Conservation (phyloP, 1,139 yeast species). For the Sugiyamaella grinbergsii region DNA sequence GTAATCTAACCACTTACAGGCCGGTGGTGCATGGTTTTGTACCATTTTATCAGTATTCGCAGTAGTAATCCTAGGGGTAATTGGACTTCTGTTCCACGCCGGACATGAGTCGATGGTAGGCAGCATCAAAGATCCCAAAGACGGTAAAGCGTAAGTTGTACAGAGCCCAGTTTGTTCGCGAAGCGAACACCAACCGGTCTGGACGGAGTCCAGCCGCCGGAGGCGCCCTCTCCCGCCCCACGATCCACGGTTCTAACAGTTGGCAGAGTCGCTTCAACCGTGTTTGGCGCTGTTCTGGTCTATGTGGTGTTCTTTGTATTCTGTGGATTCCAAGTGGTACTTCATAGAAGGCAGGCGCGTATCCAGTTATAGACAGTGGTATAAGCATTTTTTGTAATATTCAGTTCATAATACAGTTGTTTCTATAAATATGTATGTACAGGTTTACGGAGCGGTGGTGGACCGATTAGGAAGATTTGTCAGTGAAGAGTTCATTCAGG, state of each 20-base stretch:
- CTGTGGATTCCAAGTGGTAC: conserved; percentile 81
- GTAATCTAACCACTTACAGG: no score
- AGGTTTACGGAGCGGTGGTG: neutral
- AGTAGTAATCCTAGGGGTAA: conserved; percentile 77
- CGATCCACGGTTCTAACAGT: conserved; percentile 12
- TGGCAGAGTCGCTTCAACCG: conserved; percentile 77
- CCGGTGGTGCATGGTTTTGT: conserved; percentile 93
- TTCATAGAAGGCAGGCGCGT: conserved; percentile 62
- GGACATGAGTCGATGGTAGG: conserved; percentile 95
- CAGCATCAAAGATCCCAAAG: conserved; percentile 83
- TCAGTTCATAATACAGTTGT: neutral
- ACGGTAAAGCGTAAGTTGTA: conserved; percentile 71
- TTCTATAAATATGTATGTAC: neutral
- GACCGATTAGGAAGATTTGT: neutral
- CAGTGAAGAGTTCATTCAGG: conserved; percentile 3
- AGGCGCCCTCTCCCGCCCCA: neutral
- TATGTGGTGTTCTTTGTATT: conserved; percentile 77
- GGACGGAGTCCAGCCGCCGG: conserved; percentile 1
- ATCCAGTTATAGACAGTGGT: conserved; percentile 46
- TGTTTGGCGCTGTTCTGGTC: conserved; percentile 85
- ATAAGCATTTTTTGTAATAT: conserved; percentile 15
- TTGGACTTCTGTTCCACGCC: conserved; percentile 76
- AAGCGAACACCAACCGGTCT: neutral
- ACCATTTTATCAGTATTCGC: conserved; percentile 91
- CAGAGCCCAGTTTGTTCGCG: no score